Base-by-base conservation (phyloP, 2,329 filamentous ascomycete genomes). In the Chaetomium globosum region DNA sequence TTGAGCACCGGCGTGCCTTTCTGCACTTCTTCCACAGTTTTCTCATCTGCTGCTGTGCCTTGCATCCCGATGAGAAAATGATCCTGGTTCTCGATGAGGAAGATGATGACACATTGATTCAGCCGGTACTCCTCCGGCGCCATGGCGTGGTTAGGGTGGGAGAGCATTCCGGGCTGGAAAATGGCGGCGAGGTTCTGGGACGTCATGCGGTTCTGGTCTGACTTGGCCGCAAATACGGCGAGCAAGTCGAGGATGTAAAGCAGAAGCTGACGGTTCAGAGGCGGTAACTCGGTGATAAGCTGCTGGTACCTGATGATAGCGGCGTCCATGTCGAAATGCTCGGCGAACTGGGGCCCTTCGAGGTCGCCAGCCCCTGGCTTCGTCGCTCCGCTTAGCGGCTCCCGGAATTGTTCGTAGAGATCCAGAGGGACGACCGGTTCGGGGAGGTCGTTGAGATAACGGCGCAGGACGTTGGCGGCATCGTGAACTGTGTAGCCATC, bases 61-160 rank as follows among this genome's bases (percentile, higher is more conserved):
- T 93, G 92, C 95, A 99, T 99, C 63, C 95, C 95, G 69, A 99
- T 96, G 70, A 99, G 81, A 82, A 99, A 99, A 77, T 97, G 92
- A 74, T 99, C 95, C 76, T 99, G 95, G 73, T 99, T 97, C 75
- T 98, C 93, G 70, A 99, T 99, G 71, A 99, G 80, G 77, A 99
- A 99, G 59, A 99, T 97, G 69, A 99, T 85, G 23, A 99, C 94
- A 73, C 95, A 94, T 82, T 99, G 95, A 75, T 96, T 98, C 6
- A 99, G 82, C 36, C 92, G 89, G 76, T 99, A 99, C 74, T 98
- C 94, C 64, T 91, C 87, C 0, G 95, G 95, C 0, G 92, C 89
- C 94, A 99, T 98, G 74, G 96, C 93, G 76, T 99, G 95, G 66
- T 86, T 82, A 0, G 95, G 95, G 76, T 99, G 95, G 2, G 93